Conservation (phyloP, 805 yeast genomes). For the Saccharomyces mikatae region DNA sequence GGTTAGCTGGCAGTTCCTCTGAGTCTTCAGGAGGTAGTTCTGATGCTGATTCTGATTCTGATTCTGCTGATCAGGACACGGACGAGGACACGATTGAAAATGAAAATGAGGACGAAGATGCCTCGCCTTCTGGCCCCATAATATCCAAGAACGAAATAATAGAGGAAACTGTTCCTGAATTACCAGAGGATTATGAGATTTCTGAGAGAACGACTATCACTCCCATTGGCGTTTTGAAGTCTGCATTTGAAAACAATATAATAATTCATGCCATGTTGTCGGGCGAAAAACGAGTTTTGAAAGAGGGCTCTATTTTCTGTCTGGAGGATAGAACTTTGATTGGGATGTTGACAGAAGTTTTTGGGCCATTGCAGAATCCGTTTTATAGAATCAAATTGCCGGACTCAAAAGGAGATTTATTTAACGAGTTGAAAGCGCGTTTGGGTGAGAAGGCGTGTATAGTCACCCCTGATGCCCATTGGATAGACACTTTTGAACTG, state of each 20-base stretch:
- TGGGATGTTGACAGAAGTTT: slow-evolving; percentile 79
- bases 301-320: slow-evolving; percentile 74
- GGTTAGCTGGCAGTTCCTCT: not conserved
- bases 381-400: slow-evolving; percentile 64
- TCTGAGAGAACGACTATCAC: slow-evolving; percentile 58
- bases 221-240: slow-evolving; percentile 58
- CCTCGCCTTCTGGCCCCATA: slow-evolving; percentile 54
- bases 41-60: slow-evolving; percentile 20
- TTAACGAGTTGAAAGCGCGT: slow-evolving; percentile 33
- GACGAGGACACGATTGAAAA: slow-evolving; percentile 14
- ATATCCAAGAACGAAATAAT: slow-evolving; percentile 66
- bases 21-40: slow-evolving; percentile 7
- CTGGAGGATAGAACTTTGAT: slow-evolving; percentile 59
- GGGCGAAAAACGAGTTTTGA: slow-evolving; percentile 77
- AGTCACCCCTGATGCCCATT: slow-evolving; percentile 74
- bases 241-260: slow-evolving; percentile 63
- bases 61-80: slow-evolving; percentile 1
- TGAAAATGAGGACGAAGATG: slow-evolving; percentile 38
- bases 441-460: slow-evolving; percentile 58
- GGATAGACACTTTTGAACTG: slow-evolving; percentile 65
- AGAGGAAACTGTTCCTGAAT: slow-evolving; percentile 57
- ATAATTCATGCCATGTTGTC: slow-evolving; percentile 65
- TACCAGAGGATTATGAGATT: slow-evolving; percentile 61
- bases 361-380: slow-evolving; percentile 81
- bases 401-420: slow-evolving; percentile 7